These are phyloP conservation scores for Tetragonia tetragonoides DNA, from an alignment of 148 eudicot genomes.

Conservation along the genomic window DNA sequence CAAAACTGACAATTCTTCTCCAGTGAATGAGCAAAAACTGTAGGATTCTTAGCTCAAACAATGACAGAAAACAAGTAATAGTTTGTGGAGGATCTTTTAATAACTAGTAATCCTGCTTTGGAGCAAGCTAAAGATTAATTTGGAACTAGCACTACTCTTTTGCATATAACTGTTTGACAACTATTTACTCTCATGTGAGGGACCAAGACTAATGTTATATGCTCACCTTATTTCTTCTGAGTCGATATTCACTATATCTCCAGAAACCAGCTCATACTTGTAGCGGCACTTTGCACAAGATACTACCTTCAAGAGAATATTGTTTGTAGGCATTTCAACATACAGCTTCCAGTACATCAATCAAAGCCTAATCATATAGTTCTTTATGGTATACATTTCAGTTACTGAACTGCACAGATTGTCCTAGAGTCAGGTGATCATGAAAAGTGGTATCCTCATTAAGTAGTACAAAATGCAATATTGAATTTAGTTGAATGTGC, in stretches of 20 bases:
- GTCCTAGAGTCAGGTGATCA: not conserved
- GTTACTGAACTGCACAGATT: not conserved
- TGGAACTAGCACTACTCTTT: not conserved
- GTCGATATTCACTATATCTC: conserved; percentile 58
- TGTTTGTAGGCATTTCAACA: not conserved
- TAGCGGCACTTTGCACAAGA: conserved; percentile 94
- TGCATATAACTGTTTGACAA: not conserved
- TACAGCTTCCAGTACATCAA: not conserved
- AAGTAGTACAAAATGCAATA: not conserved
- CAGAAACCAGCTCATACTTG: conserved; percentile 90
- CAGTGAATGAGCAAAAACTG: not conserved
- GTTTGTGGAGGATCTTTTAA: not conserved
- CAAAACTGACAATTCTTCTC: conserved; percentile 12
- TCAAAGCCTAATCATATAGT: conserved; percentile 2
- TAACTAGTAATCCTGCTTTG: too few species aligned
- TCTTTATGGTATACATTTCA: not conserved
- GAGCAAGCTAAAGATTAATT: not conserved
- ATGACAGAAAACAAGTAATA: not conserved
- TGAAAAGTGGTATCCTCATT: not conserved
- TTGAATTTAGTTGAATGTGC: not conserved
- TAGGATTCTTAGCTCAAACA: not conserved
- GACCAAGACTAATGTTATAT: not conserved
- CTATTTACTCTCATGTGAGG: not conserved
- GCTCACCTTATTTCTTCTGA: conserved; percentile 97
- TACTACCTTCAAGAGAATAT: conserved; percentile 48